Conservation (phyloP, 306 rosid species). For the Vigna reflexopilosa region DNA sequence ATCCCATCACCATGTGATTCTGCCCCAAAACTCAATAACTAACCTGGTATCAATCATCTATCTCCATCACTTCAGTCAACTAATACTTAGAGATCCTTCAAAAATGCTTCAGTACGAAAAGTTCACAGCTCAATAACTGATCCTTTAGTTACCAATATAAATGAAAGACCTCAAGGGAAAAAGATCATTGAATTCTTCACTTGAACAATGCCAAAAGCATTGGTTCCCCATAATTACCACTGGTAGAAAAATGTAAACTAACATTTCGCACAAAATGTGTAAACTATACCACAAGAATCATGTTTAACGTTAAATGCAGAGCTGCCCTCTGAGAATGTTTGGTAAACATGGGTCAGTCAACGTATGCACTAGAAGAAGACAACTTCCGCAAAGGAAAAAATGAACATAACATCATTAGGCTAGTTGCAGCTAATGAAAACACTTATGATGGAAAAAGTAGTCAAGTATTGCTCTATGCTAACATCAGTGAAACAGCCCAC, state of each 20-base stretch:
- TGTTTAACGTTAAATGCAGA: constrained; percentile 6
- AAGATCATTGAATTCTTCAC: constrained; percentile 11
- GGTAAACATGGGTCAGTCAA: neutral
- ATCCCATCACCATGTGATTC: neutral
- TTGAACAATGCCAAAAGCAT: constrained; percentile 4
- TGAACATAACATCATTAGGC: constrained; percentile 5
- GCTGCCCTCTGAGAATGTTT: neutral
- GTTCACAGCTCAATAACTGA: constrained; percentile 5
- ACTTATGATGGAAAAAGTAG: neutral
- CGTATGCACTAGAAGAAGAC: constrained; percentile 20
- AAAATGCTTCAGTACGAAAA: constrained; percentile 7
- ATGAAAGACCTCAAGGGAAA: constrained; percentile 19
- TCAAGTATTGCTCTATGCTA: constrained; percentile 16
- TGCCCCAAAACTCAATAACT: constrained; percentile 8
- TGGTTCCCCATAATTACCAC: constrained; percentile 24
- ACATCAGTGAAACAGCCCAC: constrained; percentile 13
- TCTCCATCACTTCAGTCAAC: constrained; percentile 35
- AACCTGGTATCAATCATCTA: constrained; percentile 6
- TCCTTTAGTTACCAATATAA: neutral
- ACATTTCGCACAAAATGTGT: neutral
- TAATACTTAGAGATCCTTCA: constrained; percentile 19
- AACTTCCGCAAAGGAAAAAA: neutral
- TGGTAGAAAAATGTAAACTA: neutral
- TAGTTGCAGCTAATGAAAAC: neutral
- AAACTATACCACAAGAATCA: constrained; percentile 21